Conservation (phyloP, 163 green algal genomes). For the Coccomyxa subellipsoidea region DNA sequence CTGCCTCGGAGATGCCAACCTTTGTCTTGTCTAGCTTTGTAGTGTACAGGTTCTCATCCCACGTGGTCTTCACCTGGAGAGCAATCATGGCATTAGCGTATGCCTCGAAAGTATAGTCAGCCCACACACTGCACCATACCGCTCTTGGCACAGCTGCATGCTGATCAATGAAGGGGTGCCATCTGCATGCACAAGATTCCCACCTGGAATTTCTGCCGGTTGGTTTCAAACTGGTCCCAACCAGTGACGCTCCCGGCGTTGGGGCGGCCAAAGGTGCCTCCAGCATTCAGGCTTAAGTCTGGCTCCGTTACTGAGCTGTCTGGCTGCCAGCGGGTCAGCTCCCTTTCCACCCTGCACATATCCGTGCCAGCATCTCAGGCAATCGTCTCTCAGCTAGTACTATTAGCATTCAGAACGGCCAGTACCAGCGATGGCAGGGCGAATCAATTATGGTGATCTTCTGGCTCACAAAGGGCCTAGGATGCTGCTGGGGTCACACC, state of each 20-base stretch:
- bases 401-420: too few species aligned
- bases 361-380: not conserved
- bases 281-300: not conserved
- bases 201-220: not conserved
- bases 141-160: too few species aligned
- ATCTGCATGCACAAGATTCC: too few species aligned
- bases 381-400: too few species aligned
- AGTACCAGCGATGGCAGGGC: too few species aligned
- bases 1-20: not conserved
- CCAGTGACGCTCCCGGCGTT: not conserved
- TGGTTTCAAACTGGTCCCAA: slow-evolving; percentile 16
- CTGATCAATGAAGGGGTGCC: too few species aligned
- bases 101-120: too few species aligned
- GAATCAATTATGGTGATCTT: too few species aligned
- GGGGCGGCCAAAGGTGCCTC: not conserved
- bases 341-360: not conserved
- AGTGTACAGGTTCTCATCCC: slow-evolving; percentile 15
- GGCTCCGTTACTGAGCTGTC: not conserved
- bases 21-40: slow-evolving; percentile 12
- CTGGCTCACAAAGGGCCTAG: too few species aligned
- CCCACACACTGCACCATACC: too few species aligned
- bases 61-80: not conserved
- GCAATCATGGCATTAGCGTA: not conserved
- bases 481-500: not conserved
- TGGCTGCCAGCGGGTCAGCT: slow-evolving; percentile 7